Conservation (phyloP, 164 flowering plant species). For the Akebia trifoliata region DNA sequence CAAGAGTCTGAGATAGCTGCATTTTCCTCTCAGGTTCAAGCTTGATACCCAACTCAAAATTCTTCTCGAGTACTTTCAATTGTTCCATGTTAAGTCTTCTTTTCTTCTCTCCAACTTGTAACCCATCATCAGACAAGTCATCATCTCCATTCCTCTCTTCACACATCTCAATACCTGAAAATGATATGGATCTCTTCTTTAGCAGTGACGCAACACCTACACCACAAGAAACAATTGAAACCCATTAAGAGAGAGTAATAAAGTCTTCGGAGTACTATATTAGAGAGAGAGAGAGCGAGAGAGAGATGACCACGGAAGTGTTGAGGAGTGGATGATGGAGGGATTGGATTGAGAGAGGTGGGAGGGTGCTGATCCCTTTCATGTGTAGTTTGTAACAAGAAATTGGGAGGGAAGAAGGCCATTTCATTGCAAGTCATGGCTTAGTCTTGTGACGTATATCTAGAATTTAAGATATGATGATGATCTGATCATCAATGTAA, state of each 20-base stretch:
- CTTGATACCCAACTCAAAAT: slow-evolving; percentile 81
- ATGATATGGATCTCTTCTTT: slow-evolving; percentile 74
- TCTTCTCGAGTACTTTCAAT: slow-evolving; percentile 80
- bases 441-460: slow-evolving; percentile 11
- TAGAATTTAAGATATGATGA: slow-evolving; percentile 15
- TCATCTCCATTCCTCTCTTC: slow-evolving; percentile 39
- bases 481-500: slow-evolving; percentile 14
- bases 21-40: slow-evolving; percentile 88
- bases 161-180: slow-evolving; percentile 49
- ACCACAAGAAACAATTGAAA: slow-evolving; percentile 9
- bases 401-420: slow-evolving; percentile 84
- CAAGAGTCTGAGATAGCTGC: slow-evolving; percentile 78
- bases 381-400: slow-evolving; percentile 67
- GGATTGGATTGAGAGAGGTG: slow-evolving; percentile 44
- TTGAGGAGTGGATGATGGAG: slow-evolving; percentile 63
- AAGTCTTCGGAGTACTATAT: neutral
- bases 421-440: slow-evolving; percentile 48
- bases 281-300: slow-evolving; percentile 10
- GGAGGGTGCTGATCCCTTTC: slow-evolving; percentile 42
- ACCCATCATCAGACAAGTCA: slow-evolving; percentile 52
- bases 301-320: slow-evolving; percentile 61
- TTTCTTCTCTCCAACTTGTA: slow-evolving; percentile 67
- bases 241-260: neutral
- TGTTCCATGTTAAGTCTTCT: slow-evolving; percentile 77
- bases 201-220: slow-evolving; percentile 52